A percentile compares a stretch with the other conserved stretches of the same genome.
These are phyloP conservation scores for Tubosaeta sp. DNA, from an alignment of 768 basidiomycete species.

Conservation along the genomic window DNA sequence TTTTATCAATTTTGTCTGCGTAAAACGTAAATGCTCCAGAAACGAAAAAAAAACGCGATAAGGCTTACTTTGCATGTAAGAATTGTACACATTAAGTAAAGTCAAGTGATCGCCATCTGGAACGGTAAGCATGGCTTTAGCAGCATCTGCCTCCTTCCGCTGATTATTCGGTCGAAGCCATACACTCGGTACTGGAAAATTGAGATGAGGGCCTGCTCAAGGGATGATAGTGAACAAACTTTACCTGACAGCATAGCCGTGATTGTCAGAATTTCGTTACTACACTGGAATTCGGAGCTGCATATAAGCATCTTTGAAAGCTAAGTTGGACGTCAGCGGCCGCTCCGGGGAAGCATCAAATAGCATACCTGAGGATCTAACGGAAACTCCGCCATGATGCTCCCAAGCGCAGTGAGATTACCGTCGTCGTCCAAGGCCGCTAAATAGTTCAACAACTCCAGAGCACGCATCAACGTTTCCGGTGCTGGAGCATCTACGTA, in stretches of 20 bases:
- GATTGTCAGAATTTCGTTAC: slow-evolving; percentile 92
- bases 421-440: slow-evolving; percentile 94
- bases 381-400: slow-evolving; percentile 96
- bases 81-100: slow-evolving; percentile 91
- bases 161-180: slow-evolving; percentile 89
- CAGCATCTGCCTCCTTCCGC: slow-evolving; percentile 86
- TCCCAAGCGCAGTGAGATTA: slow-evolving; percentile 79
- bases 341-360: background rate
- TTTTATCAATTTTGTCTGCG: slow-evolving; percentile 68
- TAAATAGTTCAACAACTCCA: slow-evolving; percentile 90
- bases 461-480: slow-evolving; percentile 94
- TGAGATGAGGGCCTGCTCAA: background rate
- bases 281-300: slow-evolving; percentile 94
- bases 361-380: slow-evolving; percentile 85
- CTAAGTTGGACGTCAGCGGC: slow-evolving; percentile 20
- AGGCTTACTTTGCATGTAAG: slow-evolving; percentile 74
- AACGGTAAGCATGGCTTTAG: slow-evolving; percentile 82
- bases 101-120: slow-evolving; percentile 98
- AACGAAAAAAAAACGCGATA: background rate
- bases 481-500: slow-evolving; percentile 93
- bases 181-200: slow-evolving; percentile 68
- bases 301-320: slow-evolving; percentile 91
- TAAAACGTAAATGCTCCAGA: background rate
- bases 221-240: slow-evolving; percentile 12
- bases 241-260: slow-evolving; percentile 93